phyloP scores from a whole-genome alignment of 768 basidiomycete species.

The Boletellus sp. region DNA sequence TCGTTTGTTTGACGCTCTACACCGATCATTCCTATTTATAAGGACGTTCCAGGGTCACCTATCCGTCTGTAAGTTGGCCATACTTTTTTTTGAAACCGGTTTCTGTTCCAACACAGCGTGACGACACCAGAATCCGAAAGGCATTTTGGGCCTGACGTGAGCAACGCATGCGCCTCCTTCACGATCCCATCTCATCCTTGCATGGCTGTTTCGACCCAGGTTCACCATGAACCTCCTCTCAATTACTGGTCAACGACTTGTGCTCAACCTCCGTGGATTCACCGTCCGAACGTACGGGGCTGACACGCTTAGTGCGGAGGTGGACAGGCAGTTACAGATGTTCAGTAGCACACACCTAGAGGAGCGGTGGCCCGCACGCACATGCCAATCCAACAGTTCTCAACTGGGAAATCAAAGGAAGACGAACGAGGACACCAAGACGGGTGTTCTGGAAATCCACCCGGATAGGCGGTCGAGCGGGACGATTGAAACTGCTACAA shows the following conservation, averaged over 20 bases:
- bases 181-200: not conserved
- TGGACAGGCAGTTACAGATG: conserved; percentile 10
- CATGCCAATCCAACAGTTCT: too few relatives aligned
- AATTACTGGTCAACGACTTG: conserved; percentile 19
- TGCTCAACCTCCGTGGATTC: conserved; percentile 14
- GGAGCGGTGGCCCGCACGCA: not conserved
- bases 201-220: not conserved
- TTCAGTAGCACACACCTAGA: not conserved
- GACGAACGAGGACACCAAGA: too few relatives aligned
- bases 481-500: too few relatives aligned
- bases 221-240: conserved; percentile 16
- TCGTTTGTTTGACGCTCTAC: not conserved
- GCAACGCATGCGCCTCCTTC: not conserved
- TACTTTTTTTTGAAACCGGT: too few relatives aligned
- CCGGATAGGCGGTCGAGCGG: too few relatives aligned
- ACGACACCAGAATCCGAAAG: not conserved
- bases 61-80: not conserved
- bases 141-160: not conserved
- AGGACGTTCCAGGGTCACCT: not conserved
- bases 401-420: too few relatives aligned
- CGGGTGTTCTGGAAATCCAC: too few relatives aligned
- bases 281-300: not conserved
- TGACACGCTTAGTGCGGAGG: conserved; percentile 8
- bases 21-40: not conserved
- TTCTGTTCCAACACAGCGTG: not conserved